Conservation (phyloP, 108 stramenopile genomes). For the Mediolabrus comicus region DNA sequence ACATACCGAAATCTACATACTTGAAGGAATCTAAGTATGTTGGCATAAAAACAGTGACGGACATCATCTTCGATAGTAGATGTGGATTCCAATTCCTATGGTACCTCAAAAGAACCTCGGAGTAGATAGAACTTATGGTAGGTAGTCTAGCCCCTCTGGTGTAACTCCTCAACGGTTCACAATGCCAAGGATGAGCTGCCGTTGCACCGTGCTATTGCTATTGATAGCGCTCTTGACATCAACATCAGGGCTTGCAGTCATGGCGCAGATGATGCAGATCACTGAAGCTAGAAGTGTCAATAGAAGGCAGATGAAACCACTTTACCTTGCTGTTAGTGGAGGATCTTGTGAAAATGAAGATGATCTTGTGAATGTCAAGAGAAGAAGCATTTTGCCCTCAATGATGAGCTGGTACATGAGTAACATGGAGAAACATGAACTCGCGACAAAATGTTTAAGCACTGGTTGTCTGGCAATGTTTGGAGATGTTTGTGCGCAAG, state of each 20-base stretch:
- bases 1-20: too few relatives aligned
- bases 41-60: too few relatives aligned
- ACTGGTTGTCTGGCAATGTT: constrained; percentile 28
- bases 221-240: background rate
- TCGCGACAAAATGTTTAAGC: constrained; percentile 43
- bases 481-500: constrained; percentile 49
- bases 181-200: too few relatives aligned
- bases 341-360: background rate
- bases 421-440: constrained; percentile 37
- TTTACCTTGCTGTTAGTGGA: background rate
- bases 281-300: too few relatives aligned
- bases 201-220: too few relatives aligned
- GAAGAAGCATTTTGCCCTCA: background rate
- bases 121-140: too few relatives aligned
- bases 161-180: too few relatives aligned
- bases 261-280: background rate
- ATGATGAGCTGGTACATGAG: constrained; percentile 40
- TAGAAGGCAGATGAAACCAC: background rate
- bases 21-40: too few relatives aligned
- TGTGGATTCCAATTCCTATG: too few relatives aligned
- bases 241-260: background rate
- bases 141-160: too few relatives aligned
- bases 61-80: too few relatives aligned
- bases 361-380: background rate
- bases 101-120: too few relatives aligned